Evolutionary conservation across 495 filamentous ascomycete genomes (phyloP), one percentile per base, ranked within the genome.

Genomic region (Echria macrotheca): DNA sequence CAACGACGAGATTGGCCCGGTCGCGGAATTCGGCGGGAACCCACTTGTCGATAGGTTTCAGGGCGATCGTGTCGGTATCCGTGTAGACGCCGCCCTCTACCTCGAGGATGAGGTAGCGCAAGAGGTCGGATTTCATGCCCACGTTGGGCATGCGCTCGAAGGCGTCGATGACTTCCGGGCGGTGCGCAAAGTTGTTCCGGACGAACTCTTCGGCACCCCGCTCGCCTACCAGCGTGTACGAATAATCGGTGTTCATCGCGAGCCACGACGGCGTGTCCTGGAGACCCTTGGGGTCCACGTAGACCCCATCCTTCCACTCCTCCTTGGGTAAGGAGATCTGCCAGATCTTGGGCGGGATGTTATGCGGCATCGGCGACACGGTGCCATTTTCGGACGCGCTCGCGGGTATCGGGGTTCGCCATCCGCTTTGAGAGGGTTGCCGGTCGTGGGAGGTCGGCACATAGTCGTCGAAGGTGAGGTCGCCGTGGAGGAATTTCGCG

Each of bases 1-100:
- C 70, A 2, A 71, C 54, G 2, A 70, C 52, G n/a, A 69, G 37
- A 25, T 56, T 39, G 11, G 55, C 63, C 15, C 58, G 41, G 24
- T 62, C 47, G 15, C 64, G 59, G 26, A 68, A 65, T 24, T 69
- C 50, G 31, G 39, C 37, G 3, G 77, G 74, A 4, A 80, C 58
- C 73, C 75, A 80, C 1, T 57, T 37, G 17, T 64, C 50, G 47
- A 76, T 61, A 5, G 66, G 55, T 44, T 61, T 63, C 24, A 74
- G 67, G 38, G 69, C 74, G 5, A 68, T 65, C 17, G 72, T 70
- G 58, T 80, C 78, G n/a, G 76, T 67, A 54, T 80, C 76, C 43
- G 69, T 70, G 59, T 71, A 81, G 23, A 76, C 52, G 4, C 76
- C 76, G 5, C 76, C 78, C 46, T 78, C 67, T 23, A 61, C 65